These are phyloP conservation scores for Dendrobium nobile DNA, from an alignment of 106 monocot species.

Conservation along the genomic window DNA sequence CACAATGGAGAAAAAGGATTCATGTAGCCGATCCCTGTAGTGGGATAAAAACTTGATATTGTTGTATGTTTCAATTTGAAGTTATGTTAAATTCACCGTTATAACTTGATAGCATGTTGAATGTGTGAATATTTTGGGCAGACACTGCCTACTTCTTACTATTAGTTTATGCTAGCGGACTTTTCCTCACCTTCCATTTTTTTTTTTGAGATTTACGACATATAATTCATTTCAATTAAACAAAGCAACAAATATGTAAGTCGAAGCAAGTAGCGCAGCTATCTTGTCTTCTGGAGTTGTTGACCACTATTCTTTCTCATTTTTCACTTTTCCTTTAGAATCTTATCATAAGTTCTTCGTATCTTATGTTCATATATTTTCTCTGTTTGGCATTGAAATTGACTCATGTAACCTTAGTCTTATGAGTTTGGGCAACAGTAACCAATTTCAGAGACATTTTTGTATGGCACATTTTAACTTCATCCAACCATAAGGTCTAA, in stretches of 20 bases:
- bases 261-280: not conserved
- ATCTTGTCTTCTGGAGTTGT: not conserved
- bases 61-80: not conserved
- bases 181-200: not conserved
- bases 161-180: not conserved
- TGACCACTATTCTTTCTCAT: not conserved
- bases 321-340: not conserved
- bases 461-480: not conserved
- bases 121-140: not conserved
- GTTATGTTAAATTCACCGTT: not conserved
- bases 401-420: not conserved
- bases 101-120: not conserved
- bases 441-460: not conserved
- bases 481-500: not conserved
- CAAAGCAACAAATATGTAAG: not conserved
- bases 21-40: no score
- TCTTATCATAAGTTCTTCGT: not conserved
- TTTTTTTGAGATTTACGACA: not conserved
- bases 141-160: not conserved
- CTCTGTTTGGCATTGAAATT: not conserved
- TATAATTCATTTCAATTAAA: not conserved
- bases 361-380: not conserved
- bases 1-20: no score
- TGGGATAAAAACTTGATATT: no score
- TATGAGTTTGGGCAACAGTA: not conserved